Conservation (phyloP, 768 basidiomycete genomes). For the Tulasnella sp. region DNA sequence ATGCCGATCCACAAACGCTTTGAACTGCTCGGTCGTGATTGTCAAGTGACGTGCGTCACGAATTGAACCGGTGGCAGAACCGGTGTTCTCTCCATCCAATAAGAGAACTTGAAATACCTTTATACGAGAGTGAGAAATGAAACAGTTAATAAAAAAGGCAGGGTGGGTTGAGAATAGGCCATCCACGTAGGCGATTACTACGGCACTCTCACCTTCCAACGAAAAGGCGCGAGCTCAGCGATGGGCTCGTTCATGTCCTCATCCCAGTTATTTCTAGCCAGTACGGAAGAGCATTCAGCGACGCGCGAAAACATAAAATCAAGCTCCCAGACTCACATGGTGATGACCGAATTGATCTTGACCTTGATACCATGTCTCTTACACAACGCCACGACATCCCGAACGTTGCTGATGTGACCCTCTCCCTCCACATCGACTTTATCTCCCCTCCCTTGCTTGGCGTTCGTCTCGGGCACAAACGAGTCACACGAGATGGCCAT, state of each 20-base stretch:
- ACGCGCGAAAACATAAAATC: slow-evolving; percentile 16
- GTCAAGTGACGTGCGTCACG: slow-evolving; percentile 29
- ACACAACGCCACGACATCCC: slow-evolving; percentile 30
- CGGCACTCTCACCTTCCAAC: slow-evolving; percentile 30
- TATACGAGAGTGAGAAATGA: not conserved
- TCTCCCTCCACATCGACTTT: slow-evolving; percentile 22
- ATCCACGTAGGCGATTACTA: not conserved
- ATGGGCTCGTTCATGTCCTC: slow-evolving; percentile 34
- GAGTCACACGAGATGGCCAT: slow-evolving; percentile 36
- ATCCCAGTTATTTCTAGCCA: slow-evolving; percentile 28
- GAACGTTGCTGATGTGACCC: slow-evolving; percentile 28
- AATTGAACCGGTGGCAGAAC: slow-evolving; percentile 24
- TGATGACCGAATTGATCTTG: slow-evolving; percentile 31
- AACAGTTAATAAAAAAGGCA: too few species aligned
- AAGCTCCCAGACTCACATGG: slow-evolving; percentile 20
- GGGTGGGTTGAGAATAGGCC: not conserved
- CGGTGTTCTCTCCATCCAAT: slow-evolving; percentile 30
- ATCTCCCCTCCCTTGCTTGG: slow-evolving; percentile 28
- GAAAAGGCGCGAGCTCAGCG: slow-evolving; percentile 26
- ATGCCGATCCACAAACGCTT: slow-evolving; percentile 28
- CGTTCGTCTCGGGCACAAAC: slow-evolving; percentile 30
- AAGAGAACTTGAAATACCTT: slow-evolving; percentile 31
- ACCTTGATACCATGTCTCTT: slow-evolving; percentile 29
- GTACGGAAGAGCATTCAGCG: too few species aligned
- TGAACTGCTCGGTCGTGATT: slow-evolving; percentile 29